phyloP scores from a whole-genome alignment of 192 early-diverging fungal genomes.

The Backusella psychrophila region DNA sequence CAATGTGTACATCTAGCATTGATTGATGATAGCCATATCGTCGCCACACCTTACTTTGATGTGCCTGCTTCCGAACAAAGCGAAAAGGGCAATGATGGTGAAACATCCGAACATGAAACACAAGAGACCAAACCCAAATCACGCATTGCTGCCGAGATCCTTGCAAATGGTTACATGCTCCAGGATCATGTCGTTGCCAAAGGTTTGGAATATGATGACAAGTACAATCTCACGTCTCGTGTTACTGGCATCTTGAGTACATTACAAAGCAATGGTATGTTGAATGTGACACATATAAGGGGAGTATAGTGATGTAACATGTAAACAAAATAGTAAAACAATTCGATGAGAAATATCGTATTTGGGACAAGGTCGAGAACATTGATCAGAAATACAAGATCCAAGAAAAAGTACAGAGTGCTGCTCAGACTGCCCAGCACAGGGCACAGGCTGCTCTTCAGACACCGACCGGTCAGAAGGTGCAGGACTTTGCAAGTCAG shows the following conservation, averaged over 20 bases:
- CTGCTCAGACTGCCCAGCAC: slow-evolving; percentile 41
- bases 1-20: slow-evolving; percentile 34
- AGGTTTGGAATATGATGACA: slow-evolving; percentile 64
- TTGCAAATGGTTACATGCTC: slow-evolving; percentile 66
- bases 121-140: slow-evolving; percentile 48
- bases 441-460: slow-evolving; percentile 43
- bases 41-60: slow-evolving; percentile 47
- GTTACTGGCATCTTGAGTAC: slow-evolving; percentile 34
- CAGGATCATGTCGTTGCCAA: slow-evolving; percentile 63
- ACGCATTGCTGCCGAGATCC: slow-evolving; percentile 61
- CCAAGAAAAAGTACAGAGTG: slow-evolving; percentile 49
- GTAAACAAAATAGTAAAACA: slow-evolving; percentile 21
- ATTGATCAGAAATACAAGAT: slow-evolving; percentile 55
- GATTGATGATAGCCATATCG: slow-evolving; percentile 56
- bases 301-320: neutral
- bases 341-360: slow-evolving; percentile 54
- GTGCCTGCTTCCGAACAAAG: slow-evolving; percentile 1
- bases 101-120: neutral
- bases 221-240: slow-evolving; percentile 52
- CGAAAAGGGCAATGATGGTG: slow-evolving; percentile 34
- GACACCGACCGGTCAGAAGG: slow-evolving; percentile 52
- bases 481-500: slow-evolving; percentile 42
- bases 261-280: slow-evolving; percentile 25
- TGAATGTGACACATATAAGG: neutral
- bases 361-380: slow-evolving; percentile 48